Evolutionary conservation across 768 basidiomycete species (phyloP), one percentile per base, ranked within the genome.

Genomic region (Lactarius vividus): DNA sequence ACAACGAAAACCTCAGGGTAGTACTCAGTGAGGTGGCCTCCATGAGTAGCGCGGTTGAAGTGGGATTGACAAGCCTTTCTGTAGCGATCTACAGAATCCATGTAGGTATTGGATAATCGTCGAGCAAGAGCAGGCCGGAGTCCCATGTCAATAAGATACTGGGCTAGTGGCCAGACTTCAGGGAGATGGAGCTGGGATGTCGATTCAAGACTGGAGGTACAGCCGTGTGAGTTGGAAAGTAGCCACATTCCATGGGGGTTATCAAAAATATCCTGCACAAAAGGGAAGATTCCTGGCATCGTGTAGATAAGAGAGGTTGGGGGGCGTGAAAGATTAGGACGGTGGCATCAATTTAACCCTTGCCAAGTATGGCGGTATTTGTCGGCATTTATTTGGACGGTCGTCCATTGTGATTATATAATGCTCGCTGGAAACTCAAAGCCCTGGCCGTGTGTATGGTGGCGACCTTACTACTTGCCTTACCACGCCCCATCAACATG

Each of bases 331-430:
- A 46, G 44, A 23, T 11, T n/a, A 49, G 13, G 3, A 8, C 18
- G 28, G 16, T 31, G 18, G 29, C 53, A 54, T 29, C n/a, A n/a
- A n/a, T n/a, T n/a, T n/a, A n/a, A 8, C 1, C 16, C 53, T n/a
- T n/a, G n/a, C n/a, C n/a, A n/a, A n/a, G n/a, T 46, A n/a, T n/a
- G n/a, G n/a, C 18, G 3, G 46, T 23, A 55, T n/a, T 57, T 63
- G 57, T n/a, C n/a, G n/a, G n/a, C n/a, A n/a, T n/a, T n/a, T n/a
- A n/a, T n/a, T n/a, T n/a, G n/a, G n/a, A n/a, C 9, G 0, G 0
- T 0, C 0, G 15, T 2, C 65, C 49, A 66, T 66, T 66, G 65
- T 66, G 60, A 44, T 65, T 31, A 61, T 31, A 13, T 66, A 65
- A 61, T n/a, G 20, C 42, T 20, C 42, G 8, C n/a, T 10, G 1